These are phyloP conservation scores for Skeletonema tropicum DNA, from an alignment of 108 stramenopile genomes.

Conservation along the genomic window DNA sequence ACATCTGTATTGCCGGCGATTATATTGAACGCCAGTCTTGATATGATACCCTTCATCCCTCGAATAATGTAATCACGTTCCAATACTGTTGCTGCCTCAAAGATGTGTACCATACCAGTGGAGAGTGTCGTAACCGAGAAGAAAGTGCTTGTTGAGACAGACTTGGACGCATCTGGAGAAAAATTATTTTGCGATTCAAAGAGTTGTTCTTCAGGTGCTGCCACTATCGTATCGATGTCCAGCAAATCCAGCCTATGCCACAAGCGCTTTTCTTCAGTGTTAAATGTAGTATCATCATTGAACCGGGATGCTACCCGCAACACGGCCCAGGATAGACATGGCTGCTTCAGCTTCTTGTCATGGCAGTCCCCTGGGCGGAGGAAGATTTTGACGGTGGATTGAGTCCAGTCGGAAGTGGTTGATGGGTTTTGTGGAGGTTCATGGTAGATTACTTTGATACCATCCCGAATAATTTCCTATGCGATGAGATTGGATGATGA, in stretches of 20 bases:
- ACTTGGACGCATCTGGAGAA: not conserved
- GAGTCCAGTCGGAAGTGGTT: conserved; percentile 44
- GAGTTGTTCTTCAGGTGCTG: conserved; percentile 35
- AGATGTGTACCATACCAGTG: conserved; percentile 67
- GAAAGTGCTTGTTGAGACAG: conserved; percentile 31
- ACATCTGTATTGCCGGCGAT: conserved; percentile 63
- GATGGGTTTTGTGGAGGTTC: conserved; percentile 30
- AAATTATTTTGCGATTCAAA: not conserved
- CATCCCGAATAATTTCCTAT: conserved; percentile 56
- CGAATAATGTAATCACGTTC: conserved; percentile 60
- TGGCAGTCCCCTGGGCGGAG: conserved; percentile 57
- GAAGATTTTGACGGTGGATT: conserved; percentile 57
- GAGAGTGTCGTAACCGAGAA: conserved; percentile 70
- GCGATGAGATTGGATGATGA: not conserved
- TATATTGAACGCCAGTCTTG: conserved; percentile 54
- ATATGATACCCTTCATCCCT: conserved; percentile 58
- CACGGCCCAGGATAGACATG: conserved; percentile 69
- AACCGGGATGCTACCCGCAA: conserved; percentile 38
- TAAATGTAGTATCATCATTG: not conserved
- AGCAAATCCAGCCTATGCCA: conserved; percentile 50
- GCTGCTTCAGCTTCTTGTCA: conserved; percentile 37
- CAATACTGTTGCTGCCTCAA: conserved; percentile 60
- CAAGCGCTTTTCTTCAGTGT: conserved; percentile 25
- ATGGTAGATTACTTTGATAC: conserved; percentile 65
- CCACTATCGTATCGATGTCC: conserved; percentile 62